Evolutionary conservation across 1,284 basidiomycete genomes (phyloP).

Genomic region (Mycena sp.): DNA sequence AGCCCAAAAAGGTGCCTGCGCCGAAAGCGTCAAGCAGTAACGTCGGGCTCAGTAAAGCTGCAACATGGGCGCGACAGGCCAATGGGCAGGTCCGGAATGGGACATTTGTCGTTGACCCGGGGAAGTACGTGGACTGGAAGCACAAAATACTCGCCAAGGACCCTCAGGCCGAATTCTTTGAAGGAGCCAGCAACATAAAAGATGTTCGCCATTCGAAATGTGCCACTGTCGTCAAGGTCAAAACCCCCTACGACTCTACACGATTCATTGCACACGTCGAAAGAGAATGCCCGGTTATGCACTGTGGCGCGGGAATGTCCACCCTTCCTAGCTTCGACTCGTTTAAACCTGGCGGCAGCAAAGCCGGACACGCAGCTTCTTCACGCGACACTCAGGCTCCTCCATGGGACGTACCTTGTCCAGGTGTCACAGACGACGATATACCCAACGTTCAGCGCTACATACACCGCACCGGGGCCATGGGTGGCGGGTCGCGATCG

Average conservation of each 20-base stretch:
- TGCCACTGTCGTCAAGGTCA: background rate
- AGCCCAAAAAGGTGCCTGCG: background rate
- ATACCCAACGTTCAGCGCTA: background rate
- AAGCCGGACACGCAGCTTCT: too few relatives aligned
- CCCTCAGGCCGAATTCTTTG: background rate
- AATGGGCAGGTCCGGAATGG: too few relatives aligned
- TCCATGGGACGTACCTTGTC: too few relatives aligned
- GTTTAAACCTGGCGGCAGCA: background rate
- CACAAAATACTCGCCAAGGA: too few relatives aligned
- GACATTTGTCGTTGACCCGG: too few relatives aligned
- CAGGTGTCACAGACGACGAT: constrained; percentile 1
- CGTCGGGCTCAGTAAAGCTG: too few relatives aligned
- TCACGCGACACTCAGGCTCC: too few relatives aligned
- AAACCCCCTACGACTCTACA: background rate
- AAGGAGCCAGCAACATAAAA: background rate
- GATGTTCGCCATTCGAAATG: constrained; percentile 7
- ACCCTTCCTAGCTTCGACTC: background rate
- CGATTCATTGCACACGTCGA: background rate
- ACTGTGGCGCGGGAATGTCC: background rate
- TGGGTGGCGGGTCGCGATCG: too few relatives aligned
- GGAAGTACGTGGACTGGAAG: too few relatives aligned
- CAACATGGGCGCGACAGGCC: too few relatives aligned
- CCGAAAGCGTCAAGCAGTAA: background rate
- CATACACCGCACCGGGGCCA: background rate
- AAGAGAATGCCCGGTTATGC: background rate